Conservation (phyloP, 2,329 filamentous ascomycete genomes). For the Sporothrix brunneoviolacea region DNA sequence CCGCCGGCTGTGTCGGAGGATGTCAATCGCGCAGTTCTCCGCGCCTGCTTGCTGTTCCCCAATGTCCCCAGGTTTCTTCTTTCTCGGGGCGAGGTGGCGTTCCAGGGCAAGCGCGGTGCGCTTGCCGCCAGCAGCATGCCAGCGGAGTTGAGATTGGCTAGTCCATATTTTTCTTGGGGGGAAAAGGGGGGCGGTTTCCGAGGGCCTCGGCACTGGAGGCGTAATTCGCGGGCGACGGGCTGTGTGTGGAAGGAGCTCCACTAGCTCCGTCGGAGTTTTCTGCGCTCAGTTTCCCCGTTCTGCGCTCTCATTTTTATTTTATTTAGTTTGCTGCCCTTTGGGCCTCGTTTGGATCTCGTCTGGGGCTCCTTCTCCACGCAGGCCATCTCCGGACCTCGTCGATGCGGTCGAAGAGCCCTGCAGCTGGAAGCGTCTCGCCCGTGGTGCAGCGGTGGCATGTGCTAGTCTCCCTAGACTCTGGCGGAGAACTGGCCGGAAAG, state of each 20-base stretch:
- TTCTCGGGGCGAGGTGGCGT: too few relatives aligned
- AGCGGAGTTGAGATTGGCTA: background rate
- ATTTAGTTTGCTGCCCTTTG: too few relatives aligned
- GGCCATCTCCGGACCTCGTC: too few relatives aligned
- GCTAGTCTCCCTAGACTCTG: background rate
- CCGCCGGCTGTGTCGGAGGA: constrained; percentile 6
- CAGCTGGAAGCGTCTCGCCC: too few relatives aligned
- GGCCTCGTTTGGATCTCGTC: too few relatives aligned
- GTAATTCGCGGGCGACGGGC: too few relatives aligned
- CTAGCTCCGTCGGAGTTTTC: background rate
- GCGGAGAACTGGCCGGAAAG: constrained; percentile 5
- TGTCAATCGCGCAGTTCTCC: constrained; percentile 6
- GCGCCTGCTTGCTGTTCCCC: background rate
- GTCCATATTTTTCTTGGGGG: constrained; percentile 8
- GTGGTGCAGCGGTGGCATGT: background rate
- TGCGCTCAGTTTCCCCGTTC: background rate
- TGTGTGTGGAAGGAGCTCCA: too few relatives aligned
- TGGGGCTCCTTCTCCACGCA: too few relatives aligned
- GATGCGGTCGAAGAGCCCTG: too few relatives aligned
- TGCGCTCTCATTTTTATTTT: too few relatives aligned
- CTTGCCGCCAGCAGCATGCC: too few relatives aligned
- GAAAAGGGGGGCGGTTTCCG: constrained; percentile 12
- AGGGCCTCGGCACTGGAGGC: constrained; percentile 17
- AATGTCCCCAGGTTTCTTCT: background rate
- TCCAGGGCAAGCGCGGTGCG: too few relatives aligned